A percentile compares a stretch with the other conserved stretches of the same genome.
These are phyloP conservation scores for Corchorus capsularis DNA, from an alignment of 345 rosid species.

Conservation along the genomic window DNA sequence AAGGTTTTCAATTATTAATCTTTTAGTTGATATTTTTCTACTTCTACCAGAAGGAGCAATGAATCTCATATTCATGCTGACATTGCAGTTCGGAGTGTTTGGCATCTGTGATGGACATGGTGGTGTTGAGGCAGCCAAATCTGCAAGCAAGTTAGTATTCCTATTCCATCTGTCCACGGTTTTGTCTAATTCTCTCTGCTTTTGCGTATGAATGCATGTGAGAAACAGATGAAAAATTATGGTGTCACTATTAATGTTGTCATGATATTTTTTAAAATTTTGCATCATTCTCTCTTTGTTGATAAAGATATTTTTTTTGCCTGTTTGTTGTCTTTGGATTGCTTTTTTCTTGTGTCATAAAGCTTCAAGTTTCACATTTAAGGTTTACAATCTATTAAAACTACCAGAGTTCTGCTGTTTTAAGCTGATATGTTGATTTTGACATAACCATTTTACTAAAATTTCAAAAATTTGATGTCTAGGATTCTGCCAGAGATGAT, in stretches of 20 bases:
- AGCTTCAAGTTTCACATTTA: background rate
- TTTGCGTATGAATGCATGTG: background rate
- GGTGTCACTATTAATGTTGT: no score
- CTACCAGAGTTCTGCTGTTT: background rate
- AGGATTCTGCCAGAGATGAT: conserved; percentile 83
- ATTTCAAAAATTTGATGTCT: conserved; percentile 27
- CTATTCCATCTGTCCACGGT: conserved; percentile 10
- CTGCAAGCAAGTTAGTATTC: conserved; percentile 87
- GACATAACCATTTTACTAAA: conserved; percentile 10
- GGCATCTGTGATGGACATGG: conserved; percentile 99
- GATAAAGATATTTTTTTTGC: no score
- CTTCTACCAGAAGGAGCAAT: conserved; percentile 18
- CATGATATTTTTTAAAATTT: no score
- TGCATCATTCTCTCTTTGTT: no score
- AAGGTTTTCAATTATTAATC: conserved; percentile 54
- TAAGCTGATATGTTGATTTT: conserved; percentile 14
- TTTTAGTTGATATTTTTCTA: conserved; percentile 15
- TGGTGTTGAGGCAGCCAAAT: conserved; percentile 83
- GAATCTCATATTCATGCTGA: conserved; percentile 9
- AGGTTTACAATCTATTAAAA: background rate
- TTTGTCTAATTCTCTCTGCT: background rate
- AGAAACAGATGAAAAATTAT: no score
- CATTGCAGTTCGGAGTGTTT: conserved; percentile 88
- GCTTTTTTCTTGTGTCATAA: conserved; percentile 12
- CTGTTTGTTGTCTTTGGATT: background rate